A percentile compares a stretch with the other conserved stretches of the same genome.
phyloP scores from a whole-genome alignment of 176 grass and related monocot species.

The Elymus sibiricus region DNA sequence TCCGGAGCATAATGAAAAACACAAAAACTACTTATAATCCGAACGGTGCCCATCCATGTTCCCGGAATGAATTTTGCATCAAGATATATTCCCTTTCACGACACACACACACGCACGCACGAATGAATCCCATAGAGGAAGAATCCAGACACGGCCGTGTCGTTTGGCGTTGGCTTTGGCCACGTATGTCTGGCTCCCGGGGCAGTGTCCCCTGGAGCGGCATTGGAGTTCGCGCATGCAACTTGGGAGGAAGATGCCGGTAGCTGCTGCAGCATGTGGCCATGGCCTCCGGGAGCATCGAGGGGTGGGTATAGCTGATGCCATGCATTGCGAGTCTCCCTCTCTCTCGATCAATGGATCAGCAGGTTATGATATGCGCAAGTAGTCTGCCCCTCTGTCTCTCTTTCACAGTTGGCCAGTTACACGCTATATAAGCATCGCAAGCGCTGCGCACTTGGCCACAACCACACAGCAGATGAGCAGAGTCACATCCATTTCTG shows the following conservation, averaged over 20 bases:
- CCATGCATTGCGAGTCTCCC: background rate
- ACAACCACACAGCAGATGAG: conserved; percentile 11
- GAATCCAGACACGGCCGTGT: no score
- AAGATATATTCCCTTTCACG: no score
- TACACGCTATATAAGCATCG: conserved; percentile 30
- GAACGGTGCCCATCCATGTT: no score
- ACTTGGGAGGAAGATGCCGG: background rate
- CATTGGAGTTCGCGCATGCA: background rate
- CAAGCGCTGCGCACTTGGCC: background rate
- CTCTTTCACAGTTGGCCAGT: background rate
- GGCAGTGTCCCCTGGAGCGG: background rate
- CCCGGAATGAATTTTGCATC: no score
- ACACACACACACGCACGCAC: no score
- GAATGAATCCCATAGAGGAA: no score
- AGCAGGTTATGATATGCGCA: background rate
- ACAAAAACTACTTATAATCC: no score
- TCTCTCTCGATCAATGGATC: background rate
- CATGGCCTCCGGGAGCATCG: background rate
- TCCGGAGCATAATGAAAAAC: no score
- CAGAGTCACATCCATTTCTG: conserved; percentile 22
- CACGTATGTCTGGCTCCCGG: no score
- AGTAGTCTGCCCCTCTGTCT: background rate
- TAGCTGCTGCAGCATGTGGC: background rate
- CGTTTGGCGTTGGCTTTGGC: background rate
- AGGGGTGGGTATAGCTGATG: background rate